These are phyloP conservation scores for Sporisorium graminicola DNA, from an alignment of 1,284 basidiomycete genomes.

Conservation along the genomic window DNA sequence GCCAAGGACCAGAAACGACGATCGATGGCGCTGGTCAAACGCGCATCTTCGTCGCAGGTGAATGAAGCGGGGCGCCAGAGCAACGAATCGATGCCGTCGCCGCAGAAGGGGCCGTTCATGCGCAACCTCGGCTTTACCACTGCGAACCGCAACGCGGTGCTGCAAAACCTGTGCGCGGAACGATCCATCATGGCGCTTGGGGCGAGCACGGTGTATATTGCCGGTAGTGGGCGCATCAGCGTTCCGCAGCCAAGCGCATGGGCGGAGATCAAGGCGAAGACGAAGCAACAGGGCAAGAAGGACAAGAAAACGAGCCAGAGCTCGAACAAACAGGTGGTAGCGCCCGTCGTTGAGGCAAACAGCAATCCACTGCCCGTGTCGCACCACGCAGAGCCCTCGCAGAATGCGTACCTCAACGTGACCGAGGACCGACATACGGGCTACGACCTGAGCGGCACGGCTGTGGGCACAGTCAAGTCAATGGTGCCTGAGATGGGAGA, in stretches of 20 bases:
- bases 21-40: constrained; percentile 27
- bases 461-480: constrained; percentile 39
- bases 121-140: constrained; percentile 50
- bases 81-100: constrained; percentile 1
- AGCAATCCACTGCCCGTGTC: background rate
- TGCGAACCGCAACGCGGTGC: constrained; percentile 37
- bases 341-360: background rate
- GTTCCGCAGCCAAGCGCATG: constrained; percentile 20
- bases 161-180: constrained; percentile 41
- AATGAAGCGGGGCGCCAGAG: constrained; percentile 14
- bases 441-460: constrained; percentile 24
- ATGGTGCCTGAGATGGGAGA: constrained; percentile 39
- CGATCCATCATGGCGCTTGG: constrained; percentile 33
- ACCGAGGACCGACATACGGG: constrained; percentile 19
- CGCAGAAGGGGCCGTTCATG: constrained; percentile 18
- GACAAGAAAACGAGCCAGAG: constrained; percentile 9
- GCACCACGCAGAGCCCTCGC: constrained; percentile 7
- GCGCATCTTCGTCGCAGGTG: constrained; percentile 24
- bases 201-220: constrained; percentile 37
- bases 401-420: constrained; percentile 27
- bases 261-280: constrained; percentile 9
- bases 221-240: constrained; percentile 23
- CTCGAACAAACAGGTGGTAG: background rate
- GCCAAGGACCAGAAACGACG: constrained; percentile 20
- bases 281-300: background rate